Conservation (phyloP, 768 basidiomycete species). For the Mycena amicta region DNA sequence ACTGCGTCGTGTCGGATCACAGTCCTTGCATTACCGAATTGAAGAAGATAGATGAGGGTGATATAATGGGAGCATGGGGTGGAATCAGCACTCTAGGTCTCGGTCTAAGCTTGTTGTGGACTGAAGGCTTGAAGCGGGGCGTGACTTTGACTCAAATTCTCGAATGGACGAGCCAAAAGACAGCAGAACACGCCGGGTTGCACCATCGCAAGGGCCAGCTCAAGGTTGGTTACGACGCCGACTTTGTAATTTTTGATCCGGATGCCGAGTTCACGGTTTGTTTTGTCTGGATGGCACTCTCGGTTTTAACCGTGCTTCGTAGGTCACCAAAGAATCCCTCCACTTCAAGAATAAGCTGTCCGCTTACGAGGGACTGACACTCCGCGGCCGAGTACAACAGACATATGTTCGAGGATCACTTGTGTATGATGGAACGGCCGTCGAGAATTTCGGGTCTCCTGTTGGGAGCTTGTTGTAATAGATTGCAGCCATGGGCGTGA, state of each 20-base stretch:
- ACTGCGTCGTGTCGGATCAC: slow-evolving; percentile 95
- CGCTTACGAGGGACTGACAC: slow-evolving; percentile 77
- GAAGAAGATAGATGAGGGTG: slow-evolving; percentile 75
- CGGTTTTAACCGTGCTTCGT: slow-evolving; percentile 1
- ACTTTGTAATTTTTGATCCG: slow-evolving; percentile 85
- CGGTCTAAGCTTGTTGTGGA: slow-evolving; percentile 88
- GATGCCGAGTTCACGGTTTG: slow-evolving; percentile 48
- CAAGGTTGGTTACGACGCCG: slow-evolving; percentile 76
- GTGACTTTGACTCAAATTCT: slow-evolving; percentile 63
- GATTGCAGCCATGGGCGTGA: not conserved
- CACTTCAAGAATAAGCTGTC: slow-evolving; percentile 95
- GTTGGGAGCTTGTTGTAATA: slow-evolving; percentile 13
- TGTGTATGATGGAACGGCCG: slow-evolving; percentile 53
- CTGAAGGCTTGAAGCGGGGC: slow-evolving; percentile 67
- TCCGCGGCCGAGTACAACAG: slow-evolving; percentile 72
- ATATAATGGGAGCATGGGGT: slow-evolving; percentile 92
- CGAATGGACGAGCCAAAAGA: slow-evolving; percentile 72
- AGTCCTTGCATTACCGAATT: slow-evolving; percentile 85
- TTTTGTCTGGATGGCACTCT: slow-evolving; percentile 35
- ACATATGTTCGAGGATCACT: slow-evolving; percentile 79
- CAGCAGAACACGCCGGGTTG: slow-evolving; percentile 82
- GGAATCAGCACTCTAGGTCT: slow-evolving; percentile 91
- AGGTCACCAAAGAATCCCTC: slow-evolving; percentile 76
- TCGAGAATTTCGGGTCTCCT: slow-evolving; percentile 15
- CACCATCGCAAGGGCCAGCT: slow-evolving; percentile 71